Evolutionary conservation across 345 rosid genomes (phyloP), one percentile per base, ranked within the genome.

Genomic region (Linum usitatissimum): DNA sequence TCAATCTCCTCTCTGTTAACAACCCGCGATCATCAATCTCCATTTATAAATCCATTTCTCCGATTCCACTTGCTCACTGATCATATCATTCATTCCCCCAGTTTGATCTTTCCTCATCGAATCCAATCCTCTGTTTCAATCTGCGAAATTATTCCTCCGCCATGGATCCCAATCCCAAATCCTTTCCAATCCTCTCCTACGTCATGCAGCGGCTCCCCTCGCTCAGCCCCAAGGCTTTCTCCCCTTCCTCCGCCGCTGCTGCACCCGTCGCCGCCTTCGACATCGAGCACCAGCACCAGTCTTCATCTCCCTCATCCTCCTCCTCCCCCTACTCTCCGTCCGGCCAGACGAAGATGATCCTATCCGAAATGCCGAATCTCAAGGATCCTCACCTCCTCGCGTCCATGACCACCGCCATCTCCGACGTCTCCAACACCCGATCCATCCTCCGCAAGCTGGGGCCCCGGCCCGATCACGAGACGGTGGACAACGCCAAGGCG

Each of bases 401-500:
- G 17, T 76, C 92, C 64, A 87, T 93, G 99, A 78, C 82, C 54
- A 70, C 59, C 67, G 91, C 92, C 15, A 77, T 90, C 65, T 53
- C 82, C 45, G 90, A 87, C 68, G 97, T 93, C 0, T 64, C 90
- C 56, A 92, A 87, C 66, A 86, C 95, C 56, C 94, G 97, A 54
- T 73, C 95, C 55, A 70, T 93, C 20, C 96, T 93, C 59, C 86
- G 68, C 12, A 84, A 86, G 61, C 77, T 93, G 13, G 99, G 99
- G 4, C 90, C 91, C 0, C 86, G 97, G 10, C 99, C 99, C 23
- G 94, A 86, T 71, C 99, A 87, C 74, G 96, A 90, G 80, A 64
- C 90, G 56, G 84, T 93, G 20, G 99, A 93, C 74, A 65, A 39
- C 20, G 96, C 99, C 20, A 86, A 75, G 31, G 54, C 82, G 3